Percentiles rank a stretch among this genome's conserved stretches.
Evolutionary conservation across 176 grass and related monocot genomes (phyloP).

Genomic region (Musa troglodytarum): DNA sequence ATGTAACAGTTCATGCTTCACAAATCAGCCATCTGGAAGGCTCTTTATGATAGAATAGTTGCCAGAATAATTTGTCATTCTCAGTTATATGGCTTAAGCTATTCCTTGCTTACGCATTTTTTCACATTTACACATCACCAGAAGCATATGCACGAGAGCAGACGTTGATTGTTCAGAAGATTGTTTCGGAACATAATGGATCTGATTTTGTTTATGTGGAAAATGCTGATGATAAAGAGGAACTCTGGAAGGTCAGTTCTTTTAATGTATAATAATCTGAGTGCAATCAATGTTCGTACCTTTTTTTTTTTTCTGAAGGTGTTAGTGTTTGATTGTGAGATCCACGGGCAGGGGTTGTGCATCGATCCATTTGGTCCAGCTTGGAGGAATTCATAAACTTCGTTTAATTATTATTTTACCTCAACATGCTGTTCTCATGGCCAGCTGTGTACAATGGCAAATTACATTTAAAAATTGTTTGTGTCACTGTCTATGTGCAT

Average conservation of each 20-base stretch:
- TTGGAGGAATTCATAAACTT: too few species aligned
- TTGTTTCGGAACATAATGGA: conserved; percentile 71
- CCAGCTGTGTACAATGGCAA: not conserved
- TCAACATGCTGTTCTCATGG: not conserved
- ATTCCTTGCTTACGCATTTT: conserved; percentile 1
- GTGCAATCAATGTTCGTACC: not conserved
- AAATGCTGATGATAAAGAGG: conserved; percentile 55
- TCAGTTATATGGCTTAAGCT: not conserved
- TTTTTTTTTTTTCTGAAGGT: not conserved
- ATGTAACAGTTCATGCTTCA: too few species aligned
- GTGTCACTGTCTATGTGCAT: too few species aligned
- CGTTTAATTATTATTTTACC: not conserved
- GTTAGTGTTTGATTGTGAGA: too few species aligned
- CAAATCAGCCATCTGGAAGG: too few species aligned
- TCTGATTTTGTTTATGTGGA: conserved; percentile 93
- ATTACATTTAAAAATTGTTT: not conserved
- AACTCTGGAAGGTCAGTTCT: conserved; percentile 75
- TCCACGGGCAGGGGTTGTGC: too few species aligned
- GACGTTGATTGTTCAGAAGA: conserved; percentile 84
- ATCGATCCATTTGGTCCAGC: too few species aligned
- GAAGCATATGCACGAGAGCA: conserved; percentile 96
- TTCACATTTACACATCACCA: conserved; percentile 31
- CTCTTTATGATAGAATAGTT: not conserved
- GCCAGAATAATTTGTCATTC: not conserved
- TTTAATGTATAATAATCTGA: not conserved